phyloP scores from a whole-genome alignment of 1,284 basidiomycete species.

The Sporisorium reilianum region DNA sequence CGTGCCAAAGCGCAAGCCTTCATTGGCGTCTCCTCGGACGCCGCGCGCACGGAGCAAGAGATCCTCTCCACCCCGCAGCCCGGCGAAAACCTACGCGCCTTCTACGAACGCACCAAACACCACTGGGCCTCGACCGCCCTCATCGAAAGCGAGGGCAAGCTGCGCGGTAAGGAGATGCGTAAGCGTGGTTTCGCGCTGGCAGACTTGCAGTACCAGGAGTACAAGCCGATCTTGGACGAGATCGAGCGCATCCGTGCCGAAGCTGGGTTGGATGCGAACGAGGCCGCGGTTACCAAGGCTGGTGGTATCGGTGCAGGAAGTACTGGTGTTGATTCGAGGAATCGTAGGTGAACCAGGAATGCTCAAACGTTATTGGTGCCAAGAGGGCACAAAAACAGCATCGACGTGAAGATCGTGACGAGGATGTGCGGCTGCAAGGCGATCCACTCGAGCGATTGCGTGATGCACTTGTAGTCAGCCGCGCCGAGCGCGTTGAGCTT shows the following conservation, averaged over 20 bases:
- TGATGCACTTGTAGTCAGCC: slow-evolving; percentile 38
- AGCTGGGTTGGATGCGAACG: slow-evolving; percentile 87
- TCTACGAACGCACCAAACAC: slow-evolving; percentile 78
- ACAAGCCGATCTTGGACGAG: slow-evolving; percentile 67
- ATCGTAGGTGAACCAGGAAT: slow-evolving; percentile 34
- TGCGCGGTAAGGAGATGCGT: slow-evolving; percentile 83
- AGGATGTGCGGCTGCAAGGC: slow-evolving; percentile 39
- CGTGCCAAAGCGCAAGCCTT: slow-evolving; percentile 78
- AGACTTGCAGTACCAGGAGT: slow-evolving; percentile 62
- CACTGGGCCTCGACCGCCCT: slow-evolving; percentile 85
- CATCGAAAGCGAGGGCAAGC: slow-evolving; percentile 73
- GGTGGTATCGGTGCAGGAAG: slow-evolving; percentile 47
- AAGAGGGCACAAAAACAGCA: not conserved
- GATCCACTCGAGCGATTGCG: slow-evolving; percentile 50
- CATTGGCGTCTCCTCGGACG: slow-evolving; percentile 80
- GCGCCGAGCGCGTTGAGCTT: slow-evolving; percentile 50
- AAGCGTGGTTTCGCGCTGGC: slow-evolving; percentile 74
- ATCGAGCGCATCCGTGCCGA: slow-evolving; percentile 86
- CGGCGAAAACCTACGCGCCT: slow-evolving; percentile 86
- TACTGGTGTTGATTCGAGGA: slow-evolving; percentile 50
- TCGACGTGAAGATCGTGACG: slow-evolving; percentile 47
- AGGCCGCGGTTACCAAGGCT: slow-evolving; percentile 70
- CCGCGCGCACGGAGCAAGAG: slow-evolving; percentile 78
- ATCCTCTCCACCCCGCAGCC: slow-evolving; percentile 84
- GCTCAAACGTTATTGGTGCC: not conserved